These are phyloP conservation scores for Aspergillus sp. DNA, from an alignment of 2,329 filamentous ascomycete species.

Conservation along the genomic window DNA sequence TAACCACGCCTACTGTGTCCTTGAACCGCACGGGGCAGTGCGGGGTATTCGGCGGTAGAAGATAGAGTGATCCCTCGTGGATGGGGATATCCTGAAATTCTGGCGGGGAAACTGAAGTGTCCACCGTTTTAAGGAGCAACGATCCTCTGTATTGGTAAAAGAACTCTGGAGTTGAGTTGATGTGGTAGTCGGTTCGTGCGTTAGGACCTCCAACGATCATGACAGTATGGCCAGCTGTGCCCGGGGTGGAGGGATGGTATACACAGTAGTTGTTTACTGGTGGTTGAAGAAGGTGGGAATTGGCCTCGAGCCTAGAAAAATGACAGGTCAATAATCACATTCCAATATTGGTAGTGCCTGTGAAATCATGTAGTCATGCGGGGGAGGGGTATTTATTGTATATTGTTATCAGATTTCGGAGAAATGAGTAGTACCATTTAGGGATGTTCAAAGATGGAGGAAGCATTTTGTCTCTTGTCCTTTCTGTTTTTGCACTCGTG, in stretches of 20 bases:
- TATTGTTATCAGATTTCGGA: neutral
- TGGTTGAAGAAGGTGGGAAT: constrained; percentile 86
- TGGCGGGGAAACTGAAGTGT: constrained; percentile 49
- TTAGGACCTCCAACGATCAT: constrained; percentile 93
- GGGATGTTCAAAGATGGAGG: constrained; percentile 41
- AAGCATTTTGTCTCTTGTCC: constrained; percentile 20
- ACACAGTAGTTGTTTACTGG: constrained; percentile 98
- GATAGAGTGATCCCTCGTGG: constrained; percentile 87
- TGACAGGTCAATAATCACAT: neutral
- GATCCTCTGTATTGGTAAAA: constrained; percentile 95
- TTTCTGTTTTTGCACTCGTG: neutral
- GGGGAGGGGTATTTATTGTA: constrained; percentile 10
- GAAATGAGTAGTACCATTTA: constrained; percentile 33
- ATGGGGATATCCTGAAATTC: constrained; percentile 81
- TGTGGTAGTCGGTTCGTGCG: constrained; percentile 94
- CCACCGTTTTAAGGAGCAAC: constrained; percentile 91
- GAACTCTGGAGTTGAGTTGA: constrained; percentile 94
- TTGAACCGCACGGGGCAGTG: constrained; percentile 94
- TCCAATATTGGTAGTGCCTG: too few species aligned
- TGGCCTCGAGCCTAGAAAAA: constrained; percentile 71
- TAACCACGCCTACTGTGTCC: constrained; percentile 86
- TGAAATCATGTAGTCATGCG: neutral
- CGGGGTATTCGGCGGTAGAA: constrained; percentile 88
- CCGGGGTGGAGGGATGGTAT: constrained; percentile 62
- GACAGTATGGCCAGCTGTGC: constrained; percentile 90